Percentiles rank a stretch among this genome's conserved stretches.
Evolutionary conservation across 2,329 filamentous ascomycete species (phyloP).

Genomic region (Davidsoniella eucalypti): DNA sequence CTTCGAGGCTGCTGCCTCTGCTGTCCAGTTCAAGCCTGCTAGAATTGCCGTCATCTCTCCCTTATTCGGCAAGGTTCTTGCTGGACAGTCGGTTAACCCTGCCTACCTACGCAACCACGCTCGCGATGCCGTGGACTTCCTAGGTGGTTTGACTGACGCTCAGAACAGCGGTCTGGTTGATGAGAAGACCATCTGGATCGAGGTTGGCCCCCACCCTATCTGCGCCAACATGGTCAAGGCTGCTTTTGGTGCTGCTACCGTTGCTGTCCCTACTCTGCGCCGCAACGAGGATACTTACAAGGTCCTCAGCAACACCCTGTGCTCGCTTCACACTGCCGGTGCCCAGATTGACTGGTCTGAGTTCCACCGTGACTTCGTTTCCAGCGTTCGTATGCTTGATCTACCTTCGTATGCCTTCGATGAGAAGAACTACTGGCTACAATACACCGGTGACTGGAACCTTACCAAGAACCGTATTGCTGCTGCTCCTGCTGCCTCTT

Average conservation of each 20-base stretch:
- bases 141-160: slow-evolving; percentile 38
- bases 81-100: slow-evolving; percentile 31
- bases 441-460: slow-evolving; percentile 52
- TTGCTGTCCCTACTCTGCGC: slow-evolving; percentile 43
- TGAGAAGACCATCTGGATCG: slow-evolving; percentile 49
- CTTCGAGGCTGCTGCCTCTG: slow-evolving; percentile 31
- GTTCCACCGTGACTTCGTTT: slow-evolving; percentile 37
- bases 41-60: slow-evolving; percentile 49
- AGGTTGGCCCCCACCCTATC: slow-evolving; percentile 55
- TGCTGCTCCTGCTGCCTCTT: slow-evolving; percentile 20
- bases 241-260: slow-evolving; percentile 34
- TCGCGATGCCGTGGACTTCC: slow-evolving; percentile 50
- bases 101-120: slow-evolving; percentile 44
- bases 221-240: slow-evolving; percentile 49
- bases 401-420: slow-evolving; percentile 59
- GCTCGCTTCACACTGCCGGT: slow-evolving; percentile 41
- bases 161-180: slow-evolving; percentile 38
- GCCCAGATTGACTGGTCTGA: slow-evolving; percentile 54
- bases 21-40: slow-evolving; percentile 24
- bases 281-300: slow-evolving; percentile 49
- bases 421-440: slow-evolving; percentile 53
- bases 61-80: slow-evolving; percentile 37
- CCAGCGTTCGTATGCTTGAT: slow-evolving; percentile 32
- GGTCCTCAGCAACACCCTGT: slow-evolving; percentile 40
- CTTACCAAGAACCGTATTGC: slow-evolving; percentile 50